Base-by-base conservation (phyloP, 1,139 yeast species). In the Hyphopichia burtonii region DNA sequence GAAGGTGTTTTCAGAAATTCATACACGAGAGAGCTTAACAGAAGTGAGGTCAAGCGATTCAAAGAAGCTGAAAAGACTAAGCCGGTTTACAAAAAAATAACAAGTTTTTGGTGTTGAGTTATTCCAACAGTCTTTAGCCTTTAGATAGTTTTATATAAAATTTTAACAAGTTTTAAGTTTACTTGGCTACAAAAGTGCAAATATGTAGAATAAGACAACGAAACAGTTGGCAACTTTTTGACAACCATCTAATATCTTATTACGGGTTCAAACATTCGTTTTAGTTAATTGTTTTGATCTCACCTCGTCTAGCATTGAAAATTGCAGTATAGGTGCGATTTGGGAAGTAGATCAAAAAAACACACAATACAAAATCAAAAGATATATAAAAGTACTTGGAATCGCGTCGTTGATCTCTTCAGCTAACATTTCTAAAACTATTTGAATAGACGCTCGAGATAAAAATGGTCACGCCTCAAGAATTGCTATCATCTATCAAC, bases 1-100 rank as follows among this genome's bases (percentile, higher is more conserved):
- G 23, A 32, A n/a, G 46, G 45, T 12, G 18, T 40, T 9, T 44
- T 43, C 16, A 44, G 40, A 32, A 39, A 38, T 34, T 37, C 28
- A 10, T 23, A 34, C n/a, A 18, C 36, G 3, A 37, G 44, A 31
- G 30, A 36, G 8, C 31, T 34, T 12, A 34, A 32, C 31, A 35
- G 14, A 30, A 33, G 33, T 5, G 30, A 38, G 5, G 31, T 43
- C 8, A 20, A 20, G 20, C 17, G 28, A 9, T 37, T 37, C 12
- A 31, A 33, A 30, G 20, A 22, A 14, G 23, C n/a, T 7, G 27
- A 19, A 34, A 20, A 20, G 20, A 19, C 4, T 17, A 31, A 31
- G 14, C 22, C 22, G 6, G 5, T 15, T 5, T 34, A 20, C 18
- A 34, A n/a, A 9, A 34, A 28, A 20, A 3, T 34, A 4, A 20